phyloP scores from a whole-genome alignment of 306 rosid genomes.

The Cercis canadensis region DNA sequence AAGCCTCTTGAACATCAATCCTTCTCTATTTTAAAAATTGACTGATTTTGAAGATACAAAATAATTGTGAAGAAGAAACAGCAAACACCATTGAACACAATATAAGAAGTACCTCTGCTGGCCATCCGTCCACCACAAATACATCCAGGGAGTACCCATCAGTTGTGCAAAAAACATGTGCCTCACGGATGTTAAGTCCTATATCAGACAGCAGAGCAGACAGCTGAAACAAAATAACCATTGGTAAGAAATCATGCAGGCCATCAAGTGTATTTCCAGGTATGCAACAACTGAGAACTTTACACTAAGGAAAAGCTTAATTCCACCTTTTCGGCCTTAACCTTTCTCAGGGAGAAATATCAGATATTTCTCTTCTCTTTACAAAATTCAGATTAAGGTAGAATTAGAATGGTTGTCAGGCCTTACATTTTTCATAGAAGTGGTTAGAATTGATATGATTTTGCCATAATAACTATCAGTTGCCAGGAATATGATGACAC shows the following conservation, averaged over 20 bases:
- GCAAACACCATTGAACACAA: constrained; percentile 15
- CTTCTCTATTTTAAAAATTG: constrained; percentile 1
- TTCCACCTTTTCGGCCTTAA: too few species aligned
- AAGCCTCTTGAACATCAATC: not conserved
- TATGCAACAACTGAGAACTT: too few species aligned
- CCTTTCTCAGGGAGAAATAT: too few species aligned
- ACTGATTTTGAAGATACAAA: constrained; percentile 16
- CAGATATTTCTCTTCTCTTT: too few species aligned
- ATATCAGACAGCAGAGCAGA: constrained; percentile 69
- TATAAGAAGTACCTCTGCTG: constrained; percentile 52
- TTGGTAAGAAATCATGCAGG: constrained; percentile 33
- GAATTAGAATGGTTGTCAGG: too few species aligned
- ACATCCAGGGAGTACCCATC: constrained; percentile 65
- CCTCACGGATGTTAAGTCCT: constrained; percentile 73
- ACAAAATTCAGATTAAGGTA: too few species aligned
- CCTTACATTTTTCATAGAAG: too few species aligned
- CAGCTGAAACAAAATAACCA: constrained; percentile 53
- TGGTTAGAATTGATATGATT: too few species aligned
- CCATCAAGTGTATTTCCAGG: too few species aligned
- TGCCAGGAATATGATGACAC: too few species aligned
- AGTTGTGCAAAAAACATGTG: constrained; percentile 70
- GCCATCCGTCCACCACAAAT: constrained; percentile 82
- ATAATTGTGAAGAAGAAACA: not conserved
- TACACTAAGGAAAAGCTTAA: too few species aligned
- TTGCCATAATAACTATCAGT: too few species aligned